A percentile compares a stretch with the other conserved stretches of the same genome.
phyloP scores from a whole-genome alignment of 2,329 filamentous ascomycete genomes.

The Furcasterigmium furcatum region DNA sequence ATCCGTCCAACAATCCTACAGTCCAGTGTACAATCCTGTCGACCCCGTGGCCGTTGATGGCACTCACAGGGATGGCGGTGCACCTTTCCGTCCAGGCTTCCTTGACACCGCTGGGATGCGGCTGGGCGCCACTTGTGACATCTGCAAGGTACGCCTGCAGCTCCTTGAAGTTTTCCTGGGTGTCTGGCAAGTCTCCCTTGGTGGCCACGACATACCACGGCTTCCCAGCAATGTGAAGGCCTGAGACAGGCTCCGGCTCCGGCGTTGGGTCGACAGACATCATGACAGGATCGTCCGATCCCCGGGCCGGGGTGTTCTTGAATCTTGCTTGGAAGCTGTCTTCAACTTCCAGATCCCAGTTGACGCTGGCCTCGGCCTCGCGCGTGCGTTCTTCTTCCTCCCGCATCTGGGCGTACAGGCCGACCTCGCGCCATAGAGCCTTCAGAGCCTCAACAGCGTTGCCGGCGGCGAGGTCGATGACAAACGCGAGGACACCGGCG shows the following conservation, averaged over 20 bases:
- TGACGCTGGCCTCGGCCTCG: constrained; percentile 52
- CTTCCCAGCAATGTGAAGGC: constrained; percentile 82
- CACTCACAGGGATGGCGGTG: constrained; percentile 79
- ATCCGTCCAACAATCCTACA: constrained; percentile 61
- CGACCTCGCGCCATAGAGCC: constrained; percentile 85
- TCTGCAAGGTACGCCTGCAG: constrained; percentile 69
- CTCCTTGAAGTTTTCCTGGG: constrained; percentile 70
- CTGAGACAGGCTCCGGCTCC: constrained; percentile 23
- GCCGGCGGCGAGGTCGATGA: constrained; percentile 78
- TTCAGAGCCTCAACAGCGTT: constrained; percentile 78
- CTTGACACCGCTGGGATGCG: constrained; percentile 70
- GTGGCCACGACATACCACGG: constrained; percentile 96
- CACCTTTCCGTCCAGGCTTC: constrained; percentile 59
- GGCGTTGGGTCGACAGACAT: constrained; percentile 22
- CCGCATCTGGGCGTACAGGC: constrained; percentile 76
- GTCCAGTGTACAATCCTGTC: constrained; percentile 71
- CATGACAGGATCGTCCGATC: constrained; percentile 16
- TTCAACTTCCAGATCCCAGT: constrained; percentile 35
- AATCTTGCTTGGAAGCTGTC: constrained; percentile 13
- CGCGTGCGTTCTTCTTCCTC: constrained; percentile 69
- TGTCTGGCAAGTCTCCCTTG: constrained; percentile 80
- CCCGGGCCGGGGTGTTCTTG: background rate
- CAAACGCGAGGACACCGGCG: constrained; percentile 88
- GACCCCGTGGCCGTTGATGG: constrained; percentile 82
- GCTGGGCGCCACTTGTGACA: constrained; percentile 57